phyloP scores from a whole-genome alignment of 768 basidiomycete species.

The Hypholoma sublateritium region DNA sequence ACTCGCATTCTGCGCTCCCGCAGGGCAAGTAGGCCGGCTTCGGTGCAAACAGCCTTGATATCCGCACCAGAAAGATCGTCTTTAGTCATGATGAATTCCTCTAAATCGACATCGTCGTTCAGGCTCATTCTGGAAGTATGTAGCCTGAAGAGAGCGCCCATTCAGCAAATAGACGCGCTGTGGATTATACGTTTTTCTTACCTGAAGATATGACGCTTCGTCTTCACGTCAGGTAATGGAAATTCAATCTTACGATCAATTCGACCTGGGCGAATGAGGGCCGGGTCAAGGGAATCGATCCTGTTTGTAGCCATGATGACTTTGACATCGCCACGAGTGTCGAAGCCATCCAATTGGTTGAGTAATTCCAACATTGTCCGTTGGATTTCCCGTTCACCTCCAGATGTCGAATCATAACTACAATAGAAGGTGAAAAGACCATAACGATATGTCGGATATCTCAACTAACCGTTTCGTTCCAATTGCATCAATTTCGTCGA shows the following conservation, averaged over 20 bases:
- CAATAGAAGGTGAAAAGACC: constrained; percentile 10
- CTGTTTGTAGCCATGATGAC: constrained; percentile 99
- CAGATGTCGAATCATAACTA: constrained; percentile 97
- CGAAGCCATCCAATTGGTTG: constrained; percentile 99
- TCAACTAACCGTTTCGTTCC: constrained; percentile 88
- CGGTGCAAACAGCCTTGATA: constrained; percentile 98
- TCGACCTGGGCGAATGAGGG: constrained; percentile 96
- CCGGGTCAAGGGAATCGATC: constrained; percentile 97
- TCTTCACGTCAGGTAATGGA: constrained; percentile 96
- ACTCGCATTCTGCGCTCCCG: constrained; percentile 95
- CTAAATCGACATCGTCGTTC: constrained; percentile 84
- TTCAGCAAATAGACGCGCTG: background rate
- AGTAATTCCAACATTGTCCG: constrained; percentile 98
- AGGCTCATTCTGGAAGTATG: constrained; percentile 97
- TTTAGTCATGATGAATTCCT: constrained; percentile 94
- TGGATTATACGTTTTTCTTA: constrained; percentile 26
- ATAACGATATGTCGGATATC: background rate
- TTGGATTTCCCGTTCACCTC: constrained; percentile 98
- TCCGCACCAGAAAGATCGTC: constrained; percentile 97
- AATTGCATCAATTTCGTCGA: constrained; percentile 98
- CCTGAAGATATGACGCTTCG: constrained; percentile 98
- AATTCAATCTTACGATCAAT: constrained; percentile 99
- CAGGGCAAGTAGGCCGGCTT: constrained; percentile 94
- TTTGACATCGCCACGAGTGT: constrained; percentile 98
- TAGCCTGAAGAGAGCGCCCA: constrained; percentile 43